Evolutionary conservation across 352 stramenopile species (phyloP).

Genomic region (Phytopythium ostracodes): DNA sequence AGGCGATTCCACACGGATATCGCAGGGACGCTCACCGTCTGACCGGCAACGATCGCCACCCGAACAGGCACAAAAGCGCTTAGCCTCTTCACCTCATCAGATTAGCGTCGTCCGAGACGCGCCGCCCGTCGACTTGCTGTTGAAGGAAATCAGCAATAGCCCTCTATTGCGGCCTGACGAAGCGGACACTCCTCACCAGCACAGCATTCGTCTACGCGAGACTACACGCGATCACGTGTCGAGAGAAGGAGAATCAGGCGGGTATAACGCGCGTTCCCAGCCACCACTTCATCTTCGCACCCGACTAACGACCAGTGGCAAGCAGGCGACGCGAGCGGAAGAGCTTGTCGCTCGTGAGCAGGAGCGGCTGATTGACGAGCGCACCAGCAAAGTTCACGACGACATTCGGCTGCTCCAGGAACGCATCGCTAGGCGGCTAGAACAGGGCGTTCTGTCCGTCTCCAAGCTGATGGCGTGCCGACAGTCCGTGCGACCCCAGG

Average conservation of each 20-base stretch:
- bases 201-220: background rate
- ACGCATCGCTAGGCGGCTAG: conserved; percentile 52
- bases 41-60: background rate
- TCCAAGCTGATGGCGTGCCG: background rate
- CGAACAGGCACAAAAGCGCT: background rate
- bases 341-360: conserved; percentile 5
- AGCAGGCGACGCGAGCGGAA: background rate
- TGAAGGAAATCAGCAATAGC: conserved; percentile 4
- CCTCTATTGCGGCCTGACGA: background rate
- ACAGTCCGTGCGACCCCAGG: background rate
- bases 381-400: conserved; percentile 64
- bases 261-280: background rate
- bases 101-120: background rate
- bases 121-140: background rate
- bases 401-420: conserved; percentile 70
- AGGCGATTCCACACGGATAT: background rate
- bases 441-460: conserved; percentile 22
- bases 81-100: background rate
- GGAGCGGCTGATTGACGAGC: conserved; percentile 48
- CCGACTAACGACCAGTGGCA: background rate
- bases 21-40: background rate
- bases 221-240: background rate
- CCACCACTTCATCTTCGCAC: background rate
- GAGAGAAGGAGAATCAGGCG: background rate
- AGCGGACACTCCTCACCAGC: background rate